Conservation (phyloP, 805 yeast genomes). For the Ogataea pini region DNA sequence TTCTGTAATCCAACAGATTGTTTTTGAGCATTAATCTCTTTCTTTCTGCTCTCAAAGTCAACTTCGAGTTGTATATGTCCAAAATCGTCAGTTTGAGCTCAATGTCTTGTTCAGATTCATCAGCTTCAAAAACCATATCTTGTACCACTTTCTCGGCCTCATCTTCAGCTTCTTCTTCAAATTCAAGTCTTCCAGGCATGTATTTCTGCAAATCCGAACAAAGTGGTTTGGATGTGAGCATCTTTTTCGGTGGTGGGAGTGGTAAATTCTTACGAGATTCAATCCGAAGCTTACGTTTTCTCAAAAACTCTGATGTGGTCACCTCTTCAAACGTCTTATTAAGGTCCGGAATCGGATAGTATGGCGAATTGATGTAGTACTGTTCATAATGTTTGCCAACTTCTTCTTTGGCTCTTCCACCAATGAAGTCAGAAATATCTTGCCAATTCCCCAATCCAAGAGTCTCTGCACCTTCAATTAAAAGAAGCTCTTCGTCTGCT, state of each 20-base stretch:
- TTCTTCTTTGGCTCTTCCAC: slow-evolving; percentile 88
- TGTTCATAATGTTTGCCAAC: slow-evolving; percentile 80
- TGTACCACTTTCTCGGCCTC: slow-evolving; percentile 94
- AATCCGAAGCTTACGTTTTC: slow-evolving; percentile 65
- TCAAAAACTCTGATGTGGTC: slow-evolving; percentile 67
- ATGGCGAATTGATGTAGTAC: slow-evolving; percentile 64
- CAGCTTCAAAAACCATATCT: slow-evolving; percentile 94
- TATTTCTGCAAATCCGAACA: slow-evolving; percentile 97
- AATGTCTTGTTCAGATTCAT: slow-evolving; percentile 84
- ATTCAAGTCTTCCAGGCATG: slow-evolving; percentile 98
- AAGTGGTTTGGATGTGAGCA: slow-evolving; percentile 89
- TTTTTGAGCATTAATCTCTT: slow-evolving; percentile 81
- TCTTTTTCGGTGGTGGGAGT: slow-evolving; percentile 83
- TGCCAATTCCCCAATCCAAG: slow-evolving; percentile 97
- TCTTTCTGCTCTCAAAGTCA: slow-evolving; percentile 90
- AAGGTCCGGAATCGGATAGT: slow-evolving; percentile 90
- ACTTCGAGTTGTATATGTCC: slow-evolving; percentile 85
- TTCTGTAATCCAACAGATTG: slow-evolving; percentile 79
- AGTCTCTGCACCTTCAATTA: slow-evolving; percentile 90
- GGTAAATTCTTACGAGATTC: slow-evolving; percentile 74
- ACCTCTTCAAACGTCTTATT: slow-evolving; percentile 64
- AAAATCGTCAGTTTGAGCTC: slow-evolving; percentile 85
- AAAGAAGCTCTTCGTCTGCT: slow-evolving; percentile 90
- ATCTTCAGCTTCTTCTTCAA: slow-evolving; percentile 94
- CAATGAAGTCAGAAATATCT: slow-evolving; percentile 95